Evolutionary conservation across 2,329 filamentous ascomycete species (phyloP).

Genomic region (Penicillium sp.): DNA sequence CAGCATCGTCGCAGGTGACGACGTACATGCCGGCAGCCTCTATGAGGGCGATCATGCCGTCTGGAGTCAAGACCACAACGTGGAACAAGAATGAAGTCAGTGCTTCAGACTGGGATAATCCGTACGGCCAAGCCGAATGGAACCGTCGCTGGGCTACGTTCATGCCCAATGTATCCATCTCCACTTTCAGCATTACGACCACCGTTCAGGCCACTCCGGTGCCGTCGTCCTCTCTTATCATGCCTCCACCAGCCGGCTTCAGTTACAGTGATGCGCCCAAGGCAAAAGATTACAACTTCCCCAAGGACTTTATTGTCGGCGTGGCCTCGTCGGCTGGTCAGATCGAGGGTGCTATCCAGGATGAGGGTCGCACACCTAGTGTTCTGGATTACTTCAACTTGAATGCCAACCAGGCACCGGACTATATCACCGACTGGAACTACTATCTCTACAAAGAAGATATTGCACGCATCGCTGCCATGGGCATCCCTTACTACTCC

Average conservation of each 20-base stretch:
- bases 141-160: constrained; percentile 4
- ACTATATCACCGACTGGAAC: constrained; percentile 3
- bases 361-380: neutral
- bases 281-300: neutral
- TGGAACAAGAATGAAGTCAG: constrained; percentile 5
- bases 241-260: neutral
- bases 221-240: neutral
- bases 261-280: neutral
- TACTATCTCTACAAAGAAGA: constrained; percentile 6
- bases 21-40: neutral
- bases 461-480: neutral
- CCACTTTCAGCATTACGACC: neutral
- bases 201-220: neutral
- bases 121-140: constrained; percentile 5
- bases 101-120: constrained; percentile 4
- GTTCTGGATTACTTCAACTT: neutral
- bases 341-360: neutral
- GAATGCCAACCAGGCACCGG: neutral
- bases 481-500: neutral
- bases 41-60: constrained; percentile 2
- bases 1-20: neutral
- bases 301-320: neutral
- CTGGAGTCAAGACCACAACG: constrained; percentile 2
- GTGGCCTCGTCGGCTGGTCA: neutral
- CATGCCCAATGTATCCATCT: constrained; percentile 4